These are phyloP conservation scores for Marsdenia floribunda DNA, from an alignment of 257 asterid species.

Conservation along the genomic window DNA sequence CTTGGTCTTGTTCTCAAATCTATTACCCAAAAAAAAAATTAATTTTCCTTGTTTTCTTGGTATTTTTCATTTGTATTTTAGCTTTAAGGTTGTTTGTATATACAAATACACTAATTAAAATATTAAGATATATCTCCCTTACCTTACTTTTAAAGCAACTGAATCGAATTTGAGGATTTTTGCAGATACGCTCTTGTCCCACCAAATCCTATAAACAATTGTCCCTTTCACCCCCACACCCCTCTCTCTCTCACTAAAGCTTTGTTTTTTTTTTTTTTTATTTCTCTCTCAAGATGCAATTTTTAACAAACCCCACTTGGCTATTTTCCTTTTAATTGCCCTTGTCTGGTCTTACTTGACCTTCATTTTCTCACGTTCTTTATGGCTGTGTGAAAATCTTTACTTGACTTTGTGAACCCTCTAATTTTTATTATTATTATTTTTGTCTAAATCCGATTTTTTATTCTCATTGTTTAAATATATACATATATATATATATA, in stretches of 20 bases:
- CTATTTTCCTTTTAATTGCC: not conserved
- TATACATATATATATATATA: no score
- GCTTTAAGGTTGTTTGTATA: slow-evolving; percentile 7
- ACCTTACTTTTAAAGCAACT: slow-evolving; percentile 44
- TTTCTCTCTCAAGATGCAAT: slow-evolving; percentile 5
- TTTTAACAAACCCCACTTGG: slow-evolving; percentile 7
- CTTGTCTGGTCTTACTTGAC: not conserved
- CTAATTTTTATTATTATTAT: no score
- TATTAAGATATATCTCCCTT: slow-evolving; percentile 17
- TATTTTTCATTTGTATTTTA: slow-evolving; percentile 6
- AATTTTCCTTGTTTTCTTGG: slow-evolving; percentile 9
- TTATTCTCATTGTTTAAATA: no score
- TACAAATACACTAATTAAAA: slow-evolving; percentile 12
- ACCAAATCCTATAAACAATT: slow-evolving; percentile 26
- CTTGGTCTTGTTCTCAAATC: slow-evolving; percentile 2
- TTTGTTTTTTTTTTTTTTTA: not conserved
- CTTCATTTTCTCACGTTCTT: not conserved
- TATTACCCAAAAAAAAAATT: not conserved
- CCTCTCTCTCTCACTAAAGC: slow-evolving; percentile 10
- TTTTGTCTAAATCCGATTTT: no score
- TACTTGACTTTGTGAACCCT: not conserved
- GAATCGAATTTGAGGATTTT: slow-evolving; percentile 72
- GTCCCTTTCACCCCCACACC: not conserved
- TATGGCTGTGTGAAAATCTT: not conserved
- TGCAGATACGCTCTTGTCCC: slow-evolving; percentile 67